Base-by-base conservation (phyloP, 2,329 filamentous ascomycete genomes). In the Alternaria gaisen region DNA sequence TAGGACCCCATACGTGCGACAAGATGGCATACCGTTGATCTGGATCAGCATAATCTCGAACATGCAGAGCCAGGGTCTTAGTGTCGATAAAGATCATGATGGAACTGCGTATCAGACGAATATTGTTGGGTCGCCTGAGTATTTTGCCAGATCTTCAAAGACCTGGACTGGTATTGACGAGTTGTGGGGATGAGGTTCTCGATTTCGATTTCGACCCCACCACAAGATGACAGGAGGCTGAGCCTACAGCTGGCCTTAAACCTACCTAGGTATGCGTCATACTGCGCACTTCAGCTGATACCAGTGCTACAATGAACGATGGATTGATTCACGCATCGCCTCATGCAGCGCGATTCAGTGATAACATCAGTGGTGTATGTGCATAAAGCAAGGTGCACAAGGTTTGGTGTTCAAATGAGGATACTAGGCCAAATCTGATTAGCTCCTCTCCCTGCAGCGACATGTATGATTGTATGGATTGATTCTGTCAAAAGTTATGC, bases 1-100 rank as follows among this genome's bases (percentile, higher is more conserved):
- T 32, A 2, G 5, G 18, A n/a, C 50, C 54, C 64, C 64, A 65
- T 4, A 57, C 64, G 46, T 67, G 62, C 7, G 64, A 67, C n/a
- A 63, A 12, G 24, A 67, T 63, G 24, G 56, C 61, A 36, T 61
- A 66, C 3, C n/a, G 16, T 18, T 53, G 40, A 41, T 48, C 20
- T 10, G 54, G 53, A 18, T 40, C 52, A 6, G 26, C 32, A 43
- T 53, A 40, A 16, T 48, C 55, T 3, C 46, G 46, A 24, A 50
- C 14, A 3, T 52, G 34, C 2, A 61, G 43, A 8, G 32, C 22
- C 20, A 61, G 42, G 1, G 58, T 53, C 18, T 26, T 22, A 12
- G 47, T 61, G 34, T 61, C 34, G 14, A 58, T 58, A 11, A 58
- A 51, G 14, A 52, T 46, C 58, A 60, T 57, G 20, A 38, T 38